Conservation (phyloP, 2,329 filamentous ascomycete genomes). For the Endothia cerciana region DNA sequence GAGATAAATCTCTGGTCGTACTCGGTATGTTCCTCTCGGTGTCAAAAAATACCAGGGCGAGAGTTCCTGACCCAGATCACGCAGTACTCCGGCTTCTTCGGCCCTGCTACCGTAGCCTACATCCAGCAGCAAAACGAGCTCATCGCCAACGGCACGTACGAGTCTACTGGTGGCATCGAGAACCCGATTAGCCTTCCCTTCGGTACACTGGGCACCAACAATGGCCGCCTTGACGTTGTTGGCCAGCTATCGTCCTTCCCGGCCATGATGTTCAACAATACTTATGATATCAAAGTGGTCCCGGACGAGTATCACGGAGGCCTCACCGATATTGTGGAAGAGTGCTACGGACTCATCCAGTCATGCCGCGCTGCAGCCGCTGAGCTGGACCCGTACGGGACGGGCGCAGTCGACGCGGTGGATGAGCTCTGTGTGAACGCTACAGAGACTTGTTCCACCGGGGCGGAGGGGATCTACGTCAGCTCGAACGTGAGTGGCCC, state of each 20-base stretch:
- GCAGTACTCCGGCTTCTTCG: slow-evolving; percentile 38
- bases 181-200: slow-evolving; percentile 32
- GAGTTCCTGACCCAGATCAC: background rate
- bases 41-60: background rate
- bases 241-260: slow-evolving; percentile 32
- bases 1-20: slow-evolving; percentile 55
- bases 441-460: slow-evolving; percentile 15
- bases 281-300: slow-evolving; percentile 29
- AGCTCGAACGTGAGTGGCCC: slow-evolving; percentile 35
- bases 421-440: slow-evolving; percentile 26
- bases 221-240: slow-evolving; percentile 35
- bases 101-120: slow-evolving; percentile 36
- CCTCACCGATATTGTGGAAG: slow-evolving; percentile 22
- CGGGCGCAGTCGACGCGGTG: slow-evolving; percentile 25
- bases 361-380: slow-evolving; percentile 34
- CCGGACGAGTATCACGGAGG: slow-evolving; percentile 25
- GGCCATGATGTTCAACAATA: slow-evolving; percentile 33
- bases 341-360: slow-evolving; percentile 25
- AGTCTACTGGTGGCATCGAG: slow-evolving; percentile 24
- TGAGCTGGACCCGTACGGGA: slow-evolving; percentile 48
- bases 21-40: slow-evolving; percentile 12
- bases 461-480: slow-evolving; percentile 43
- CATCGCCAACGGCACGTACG: slow-evolving; percentile 29
- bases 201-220: slow-evolving; percentile 35
- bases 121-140: slow-evolving; percentile 35